Evolutionary conservation across 805 yeast species (phyloP).

Genomic region (Yueomyces sp.): DNA sequence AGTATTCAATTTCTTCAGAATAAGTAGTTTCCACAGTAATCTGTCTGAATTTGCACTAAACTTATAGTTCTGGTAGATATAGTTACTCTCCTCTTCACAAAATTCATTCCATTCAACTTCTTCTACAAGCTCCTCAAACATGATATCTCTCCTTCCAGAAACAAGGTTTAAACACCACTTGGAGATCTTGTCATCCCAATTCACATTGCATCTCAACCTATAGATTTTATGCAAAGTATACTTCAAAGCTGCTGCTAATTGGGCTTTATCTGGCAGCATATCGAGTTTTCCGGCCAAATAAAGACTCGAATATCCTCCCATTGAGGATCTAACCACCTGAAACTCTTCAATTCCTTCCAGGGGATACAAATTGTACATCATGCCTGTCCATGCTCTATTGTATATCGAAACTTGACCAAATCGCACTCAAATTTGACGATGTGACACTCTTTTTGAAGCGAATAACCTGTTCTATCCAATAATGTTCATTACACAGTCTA

Average conservation of each 20-base stretch:
- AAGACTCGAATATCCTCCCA: background rate
- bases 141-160: background rate
- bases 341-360: background rate
- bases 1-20: background rate
- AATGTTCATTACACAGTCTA: too few species aligned
- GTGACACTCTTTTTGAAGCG: too few species aligned
- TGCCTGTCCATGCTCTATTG: too few species aligned
- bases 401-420: too few species aligned
- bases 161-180: constrained; percentile 6
- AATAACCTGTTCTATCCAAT: too few species aligned
- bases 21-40: constrained; percentile 10
- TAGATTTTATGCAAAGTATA: background rate
- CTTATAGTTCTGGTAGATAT: constrained; percentile 4
- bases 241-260: background rate
- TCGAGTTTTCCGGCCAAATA: background rate
- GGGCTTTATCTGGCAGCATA: background rate
- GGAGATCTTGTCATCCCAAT: constrained; percentile 1
- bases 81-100: constrained; percentile 3
- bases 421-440: too few species aligned
- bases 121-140: background rate
- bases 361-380: too few species aligned
- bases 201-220: background rate
- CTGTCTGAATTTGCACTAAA: constrained; percentile 4
- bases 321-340: background rate
- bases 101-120: constrained; percentile 1